These are phyloP conservation scores for Cladophialophora psammophila DNA, from an alignment of 2,329 filamentous ascomycete genomes.

Conservation along the genomic window DNA sequence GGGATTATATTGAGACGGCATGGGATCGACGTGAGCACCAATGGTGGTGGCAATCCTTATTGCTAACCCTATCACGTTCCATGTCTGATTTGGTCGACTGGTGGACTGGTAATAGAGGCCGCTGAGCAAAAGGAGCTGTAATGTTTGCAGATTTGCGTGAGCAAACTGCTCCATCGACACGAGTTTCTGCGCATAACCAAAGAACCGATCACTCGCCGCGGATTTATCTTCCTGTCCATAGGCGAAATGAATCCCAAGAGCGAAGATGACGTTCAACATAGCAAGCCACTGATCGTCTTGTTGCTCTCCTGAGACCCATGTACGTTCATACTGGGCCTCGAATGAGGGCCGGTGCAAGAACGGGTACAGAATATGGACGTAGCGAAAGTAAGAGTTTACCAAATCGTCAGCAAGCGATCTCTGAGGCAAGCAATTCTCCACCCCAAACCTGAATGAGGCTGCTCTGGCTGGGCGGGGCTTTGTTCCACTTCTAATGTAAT, in stretches of 20 bases:
- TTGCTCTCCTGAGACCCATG: slow-evolving; percentile 1
- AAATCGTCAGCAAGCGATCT: background rate
- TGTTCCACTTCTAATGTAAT: background rate
- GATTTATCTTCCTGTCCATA: slow-evolving; percentile 4
- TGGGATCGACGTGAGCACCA: background rate
- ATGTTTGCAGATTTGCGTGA: slow-evolving; percentile 2
- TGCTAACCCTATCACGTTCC: slow-evolving; percentile 6
- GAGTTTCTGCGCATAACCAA: background rate
- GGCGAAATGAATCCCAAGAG: background rate
- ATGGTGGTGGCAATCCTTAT: slow-evolving; percentile 1
- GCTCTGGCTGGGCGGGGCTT: background rate
- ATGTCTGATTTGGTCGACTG: background rate
- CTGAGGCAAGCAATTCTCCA: background rate
- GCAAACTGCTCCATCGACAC: slow-evolving; percentile 1
- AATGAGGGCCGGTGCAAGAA: background rate
- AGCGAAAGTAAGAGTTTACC: background rate
- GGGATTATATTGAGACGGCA: background rate
- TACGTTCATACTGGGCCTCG: background rate
- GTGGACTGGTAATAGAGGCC: slow-evolving; percentile 1
- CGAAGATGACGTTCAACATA: slow-evolving; percentile 1
- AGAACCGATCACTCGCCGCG: background rate
- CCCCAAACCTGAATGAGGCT: background rate
- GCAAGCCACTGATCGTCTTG: slow-evolving; percentile 3
- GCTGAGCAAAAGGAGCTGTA: background rate
- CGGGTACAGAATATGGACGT: background rate